phyloP scores from a whole-genome alignment of 2,329 filamentous ascomycete species.

The Pseudogymnoascus sp. region DNA sequence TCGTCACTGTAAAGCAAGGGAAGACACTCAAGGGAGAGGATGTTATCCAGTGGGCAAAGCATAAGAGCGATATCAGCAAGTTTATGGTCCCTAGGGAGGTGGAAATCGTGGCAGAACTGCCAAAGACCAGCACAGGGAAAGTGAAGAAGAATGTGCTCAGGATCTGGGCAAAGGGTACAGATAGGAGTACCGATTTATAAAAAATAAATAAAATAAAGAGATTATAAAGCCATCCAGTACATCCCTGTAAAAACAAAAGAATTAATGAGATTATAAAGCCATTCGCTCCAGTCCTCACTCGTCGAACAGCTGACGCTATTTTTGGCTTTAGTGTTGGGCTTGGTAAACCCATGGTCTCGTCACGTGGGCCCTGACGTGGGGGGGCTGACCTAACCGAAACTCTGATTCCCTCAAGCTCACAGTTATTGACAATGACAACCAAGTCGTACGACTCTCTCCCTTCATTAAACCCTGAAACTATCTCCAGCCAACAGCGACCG shows the following conservation, averaged over 20 bases:
- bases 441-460: background rate
- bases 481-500: background rate
- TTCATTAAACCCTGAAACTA: background rate
- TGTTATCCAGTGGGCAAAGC: slow-evolving; percentile 80
- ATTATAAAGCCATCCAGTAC: background rate
- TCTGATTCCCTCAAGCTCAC: slow-evolving; percentile 2
- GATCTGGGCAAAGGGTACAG: slow-evolving; percentile 67
- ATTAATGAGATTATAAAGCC: background rate
- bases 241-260: background rate
- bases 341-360: background rate
- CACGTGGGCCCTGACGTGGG: slow-evolving; percentile 5
- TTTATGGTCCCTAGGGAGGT: slow-evolving; percentile 78
- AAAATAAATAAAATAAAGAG: background rate
- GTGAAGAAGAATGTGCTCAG: slow-evolving; percentile 89
- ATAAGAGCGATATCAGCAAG: slow-evolving; percentile 71
- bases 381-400: slow-evolving; percentile 10
- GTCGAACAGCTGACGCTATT: background rate
- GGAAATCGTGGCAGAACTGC: slow-evolving; percentile 78
- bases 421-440: background rate
- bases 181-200: slow-evolving; percentile 23
- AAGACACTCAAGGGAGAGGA: slow-evolving; percentile 56
- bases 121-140: slow-evolving; percentile 97
- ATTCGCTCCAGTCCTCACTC: background rate
- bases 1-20: slow-evolving; percentile 72
- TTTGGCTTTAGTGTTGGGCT: background rate